Evolutionary conservation across 257 asterid species (phyloP).

Genomic region (Nicotiana knightiana): DNA sequence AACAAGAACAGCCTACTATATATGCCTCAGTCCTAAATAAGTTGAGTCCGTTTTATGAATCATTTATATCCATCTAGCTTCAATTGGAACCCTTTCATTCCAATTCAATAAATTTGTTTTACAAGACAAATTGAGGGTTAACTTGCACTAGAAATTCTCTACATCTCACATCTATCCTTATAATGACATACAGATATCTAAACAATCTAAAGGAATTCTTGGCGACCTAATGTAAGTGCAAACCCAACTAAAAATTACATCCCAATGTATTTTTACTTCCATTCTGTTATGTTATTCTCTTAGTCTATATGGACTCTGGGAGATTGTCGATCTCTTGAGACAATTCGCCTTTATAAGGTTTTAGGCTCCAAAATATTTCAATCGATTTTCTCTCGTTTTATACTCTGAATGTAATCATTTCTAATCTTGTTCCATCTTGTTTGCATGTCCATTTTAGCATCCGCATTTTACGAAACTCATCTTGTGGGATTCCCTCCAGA

Average conservation of each 20-base stretch:
- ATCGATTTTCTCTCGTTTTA: not conserved
- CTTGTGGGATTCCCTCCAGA: not conserved
- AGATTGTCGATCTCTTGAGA: not conserved
- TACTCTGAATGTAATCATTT: not conserved
- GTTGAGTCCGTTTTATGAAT: not conserved
- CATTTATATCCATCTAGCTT: not conserved
- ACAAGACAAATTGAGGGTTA: not conserved
- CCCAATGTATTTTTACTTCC: not conserved
- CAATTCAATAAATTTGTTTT: not conserved
- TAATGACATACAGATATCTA: not conserved
- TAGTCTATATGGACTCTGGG: not conserved
- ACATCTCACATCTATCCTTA: not conserved
- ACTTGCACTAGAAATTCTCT: not conserved
- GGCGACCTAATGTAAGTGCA: not conserved
- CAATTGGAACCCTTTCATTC: not conserved
- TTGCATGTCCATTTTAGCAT: not conserved
- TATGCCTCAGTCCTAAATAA: not conserved
- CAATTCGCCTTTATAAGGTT: not conserved
- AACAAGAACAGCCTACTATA: not conserved
- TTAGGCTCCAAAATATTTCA: not conserved
- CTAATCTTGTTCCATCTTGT: too few species aligned
- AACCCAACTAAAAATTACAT: not conserved
- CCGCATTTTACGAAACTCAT: not conserved
- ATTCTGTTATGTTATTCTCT: slow-evolving; percentile 1
- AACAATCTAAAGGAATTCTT: not conserved